phyloP scores from a whole-genome alignment of 2,329 filamentous ascomycete species.

The Peltaster fructicola region DNA sequence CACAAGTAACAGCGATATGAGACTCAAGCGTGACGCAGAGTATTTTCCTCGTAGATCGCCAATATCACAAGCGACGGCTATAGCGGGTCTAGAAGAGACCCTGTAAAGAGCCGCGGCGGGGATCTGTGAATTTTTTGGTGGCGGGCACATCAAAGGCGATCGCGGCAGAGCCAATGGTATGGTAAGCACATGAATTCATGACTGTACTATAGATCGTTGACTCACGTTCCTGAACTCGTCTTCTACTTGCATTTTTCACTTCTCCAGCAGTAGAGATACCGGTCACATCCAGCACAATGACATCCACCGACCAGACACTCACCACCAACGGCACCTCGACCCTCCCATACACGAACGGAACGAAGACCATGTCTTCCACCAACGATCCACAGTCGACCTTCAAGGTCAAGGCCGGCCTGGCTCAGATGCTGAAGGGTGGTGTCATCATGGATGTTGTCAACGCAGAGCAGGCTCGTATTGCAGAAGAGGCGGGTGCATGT shows the following conservation, averaged over 20 bases:
- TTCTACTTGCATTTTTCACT: not conserved
- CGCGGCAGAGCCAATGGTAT: too few species aligned
- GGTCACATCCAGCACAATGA: conserved; percentile 1
- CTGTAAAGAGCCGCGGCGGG: too few species aligned
- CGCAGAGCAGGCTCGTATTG: conserved; percentile 80
- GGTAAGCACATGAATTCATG: too few species aligned
- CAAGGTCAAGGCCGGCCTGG: conserved; percentile 83
- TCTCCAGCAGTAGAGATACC: too few species aligned
- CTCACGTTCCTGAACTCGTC: conserved; percentile 2
- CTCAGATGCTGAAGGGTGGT: conserved; percentile 96
- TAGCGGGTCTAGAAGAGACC: too few species aligned
- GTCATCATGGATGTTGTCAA: conserved; percentile 99
- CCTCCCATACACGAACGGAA: conserved; percentile 8
- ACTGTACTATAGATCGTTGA: too few species aligned
- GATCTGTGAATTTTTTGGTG: too few species aligned
- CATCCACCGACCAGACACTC: conserved; percentile 4
- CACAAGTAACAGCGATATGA: too few species aligned
- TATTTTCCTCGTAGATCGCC: too few species aligned
- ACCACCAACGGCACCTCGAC: conserved; percentile 9
- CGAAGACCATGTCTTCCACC: conserved; percentile 6
- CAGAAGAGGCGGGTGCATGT: conserved; percentile 86
- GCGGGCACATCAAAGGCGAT: too few species aligned
- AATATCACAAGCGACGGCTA: too few species aligned
- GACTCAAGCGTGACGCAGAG: too few species aligned
- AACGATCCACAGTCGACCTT: conserved; percentile 37